A percentile compares a stretch with the other conserved stretches of the same genome.
phyloP scores from a whole-genome alignment of 179 eudicot species.

The Gypsophila paniculata region DNA sequence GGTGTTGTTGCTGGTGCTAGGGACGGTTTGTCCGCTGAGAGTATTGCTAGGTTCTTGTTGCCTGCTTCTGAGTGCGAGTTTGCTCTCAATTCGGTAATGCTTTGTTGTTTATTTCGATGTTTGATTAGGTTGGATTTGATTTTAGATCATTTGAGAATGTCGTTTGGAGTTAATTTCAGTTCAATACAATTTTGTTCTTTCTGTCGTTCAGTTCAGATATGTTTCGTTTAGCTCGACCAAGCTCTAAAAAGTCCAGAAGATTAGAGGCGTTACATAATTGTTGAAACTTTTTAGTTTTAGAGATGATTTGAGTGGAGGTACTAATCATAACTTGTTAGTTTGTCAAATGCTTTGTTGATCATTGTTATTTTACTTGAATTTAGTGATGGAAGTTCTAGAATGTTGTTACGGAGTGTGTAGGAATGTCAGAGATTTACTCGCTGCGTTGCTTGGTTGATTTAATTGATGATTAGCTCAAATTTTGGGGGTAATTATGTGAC shows the following conservation, averaged over 20 bases:
- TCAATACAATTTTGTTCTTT: no score
- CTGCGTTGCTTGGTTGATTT: neutral
- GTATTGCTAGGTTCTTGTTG: slow-evolving; percentile 63
- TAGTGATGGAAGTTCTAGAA: neutral
- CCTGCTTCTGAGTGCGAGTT: slow-evolving; percentile 88
- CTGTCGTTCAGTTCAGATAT: no score
- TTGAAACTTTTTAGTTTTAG: neutral
- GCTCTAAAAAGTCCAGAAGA: no score
- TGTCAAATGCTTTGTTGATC: neutral
- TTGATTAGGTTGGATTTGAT: slow-evolving; percentile 1
- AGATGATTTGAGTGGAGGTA: neutral
- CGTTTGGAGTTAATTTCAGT: no score
- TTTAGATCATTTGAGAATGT: neutral
- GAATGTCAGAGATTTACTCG: neutral
- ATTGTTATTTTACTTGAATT: neutral
- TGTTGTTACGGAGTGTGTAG: neutral
- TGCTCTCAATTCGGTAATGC: slow-evolving; percentile 64
- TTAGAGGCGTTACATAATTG: neutral
- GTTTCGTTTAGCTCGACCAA: no score
- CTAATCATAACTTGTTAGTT: neutral
- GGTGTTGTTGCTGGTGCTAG: slow-evolving; percentile 86
- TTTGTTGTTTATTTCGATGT: neutral
- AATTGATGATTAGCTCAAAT: neutral
- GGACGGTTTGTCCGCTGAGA: slow-evolving; percentile 76
- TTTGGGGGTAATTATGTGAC: neutral